Base-by-base conservation (phyloP, 805 yeast genomes). In the Saccharomyces eubayanus region DNA sequence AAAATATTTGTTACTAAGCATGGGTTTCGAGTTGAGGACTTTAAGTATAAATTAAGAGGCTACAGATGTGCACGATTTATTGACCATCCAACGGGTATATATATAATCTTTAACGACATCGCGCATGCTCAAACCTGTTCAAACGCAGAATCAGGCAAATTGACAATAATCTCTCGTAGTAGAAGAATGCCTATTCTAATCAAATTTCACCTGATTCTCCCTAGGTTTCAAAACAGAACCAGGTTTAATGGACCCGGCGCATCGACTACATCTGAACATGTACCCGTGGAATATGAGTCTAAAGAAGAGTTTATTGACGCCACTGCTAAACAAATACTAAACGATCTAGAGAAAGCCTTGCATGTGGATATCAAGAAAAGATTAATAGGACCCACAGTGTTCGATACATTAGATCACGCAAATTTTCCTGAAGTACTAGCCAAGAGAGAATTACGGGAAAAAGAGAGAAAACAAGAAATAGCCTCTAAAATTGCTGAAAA, bases 341-440 rank as follows among this genome's bases (percentile, higher is more conserved):
- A 78, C 53, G 96, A 89, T 58, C 75, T 89, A 50, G 81, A 80
- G 55, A 72, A 74, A 10, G 82, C 83, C 48, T 66, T 89, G 47
- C 71, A 82, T 21, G 84, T 85, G 56, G 96, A 89, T 69, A 79
- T 89, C 27, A 75, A 87, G 59, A 92, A 83, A 62, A 79, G 89
- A 55, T 70, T 87, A 3, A 77, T 88, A 27, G 90, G 87, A 0
- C 89, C 94, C 0, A 74, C 77, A 1, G 79, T 89, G 16, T 73
- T 86, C 52, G 83, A 83, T 30, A 69, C 78, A 20, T 73, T 89
- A 58, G 77, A 80, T 53, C 83, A 82, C 43, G 79, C 78, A 3
- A 77, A 77, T 41, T 85, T 79, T 62, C 85, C 88, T 1, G 78
- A 76, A 2, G 64, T 72, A 27, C 54, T 73, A 51, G 67, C 70